Conservation (phyloP, 75 land plant genomes). For the Azolla pinnata region DNA sequence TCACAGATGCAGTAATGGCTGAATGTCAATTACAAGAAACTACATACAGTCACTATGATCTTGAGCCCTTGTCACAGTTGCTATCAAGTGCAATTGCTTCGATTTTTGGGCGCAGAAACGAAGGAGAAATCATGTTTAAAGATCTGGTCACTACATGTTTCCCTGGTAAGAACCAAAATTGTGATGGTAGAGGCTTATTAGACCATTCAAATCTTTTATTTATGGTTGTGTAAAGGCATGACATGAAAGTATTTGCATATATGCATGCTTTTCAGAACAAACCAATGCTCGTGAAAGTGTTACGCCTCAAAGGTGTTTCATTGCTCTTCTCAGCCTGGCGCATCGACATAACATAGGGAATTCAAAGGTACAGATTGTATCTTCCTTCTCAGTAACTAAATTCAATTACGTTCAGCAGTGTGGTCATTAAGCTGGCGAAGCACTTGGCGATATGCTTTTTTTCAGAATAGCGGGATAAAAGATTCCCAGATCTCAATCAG, state of each 20-base stretch:
- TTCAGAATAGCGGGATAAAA: too few relatives aligned
- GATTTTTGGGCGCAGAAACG: background rate
- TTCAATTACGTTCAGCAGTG: too few relatives aligned
- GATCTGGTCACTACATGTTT: conserved; percentile 8
- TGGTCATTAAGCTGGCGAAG: too few relatives aligned
- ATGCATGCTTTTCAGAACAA: too few relatives aligned
- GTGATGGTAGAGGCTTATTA: background rate
- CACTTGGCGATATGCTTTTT: too few relatives aligned
- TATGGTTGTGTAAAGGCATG: too few relatives aligned
- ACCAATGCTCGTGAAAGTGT: background rate
- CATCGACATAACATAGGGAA: background rate
- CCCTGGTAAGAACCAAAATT: background rate
- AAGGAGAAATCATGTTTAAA: conserved; percentile 1
- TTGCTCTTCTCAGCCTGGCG: background rate
- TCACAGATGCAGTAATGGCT: conserved; percentile 11
- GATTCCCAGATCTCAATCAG: too few relatives aligned
- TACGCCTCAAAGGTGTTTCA: background rate
- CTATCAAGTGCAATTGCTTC: background rate
- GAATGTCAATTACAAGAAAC: conserved; percentile 13
- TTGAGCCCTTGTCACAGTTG: conserved; percentile 9
- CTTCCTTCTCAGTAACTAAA: too few relatives aligned
- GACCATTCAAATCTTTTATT: background rate
- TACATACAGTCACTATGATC: conserved; percentile 12
- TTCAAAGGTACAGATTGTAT: background rate
- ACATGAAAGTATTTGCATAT: too few relatives aligned